phyloP scores from a whole-genome alignment of 106 monocot species.

The Allium fistulosum region DNA sequence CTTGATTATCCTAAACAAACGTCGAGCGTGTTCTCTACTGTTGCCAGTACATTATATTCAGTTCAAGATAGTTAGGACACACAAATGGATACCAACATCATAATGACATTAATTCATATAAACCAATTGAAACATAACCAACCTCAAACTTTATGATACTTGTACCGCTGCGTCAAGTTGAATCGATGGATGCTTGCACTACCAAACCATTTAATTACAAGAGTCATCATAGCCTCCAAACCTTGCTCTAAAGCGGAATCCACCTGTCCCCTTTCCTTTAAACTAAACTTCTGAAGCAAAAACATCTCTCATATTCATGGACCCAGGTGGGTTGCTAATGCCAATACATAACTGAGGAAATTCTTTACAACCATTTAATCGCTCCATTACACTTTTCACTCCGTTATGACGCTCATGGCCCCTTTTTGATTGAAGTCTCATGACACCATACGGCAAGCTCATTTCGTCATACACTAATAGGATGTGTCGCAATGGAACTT shows the following conservation, averaged over 20 bases:
- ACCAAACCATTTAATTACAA: conserved; percentile 61
- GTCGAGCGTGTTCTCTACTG: no score
- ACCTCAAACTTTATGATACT: conserved; percentile 70
- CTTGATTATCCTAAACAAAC: no score
- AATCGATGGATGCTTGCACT: conserved; percentile 41
- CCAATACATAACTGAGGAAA: conserved; percentile 93
- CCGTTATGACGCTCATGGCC: conserved; percentile 93
- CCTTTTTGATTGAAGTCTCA: conserved; percentile 79
- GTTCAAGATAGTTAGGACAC: no score
- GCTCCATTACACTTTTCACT: conserved; percentile 76
- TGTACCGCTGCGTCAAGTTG: conserved; percentile 90
- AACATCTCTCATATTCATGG: conserved; percentile 83
- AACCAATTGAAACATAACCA: neutral
- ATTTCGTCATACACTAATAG: conserved; percentile 93
- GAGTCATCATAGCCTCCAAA: conserved; percentile 54
- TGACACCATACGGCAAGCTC: conserved; percentile 88
- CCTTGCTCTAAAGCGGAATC: conserved; percentile 76
- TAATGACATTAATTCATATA: no score
- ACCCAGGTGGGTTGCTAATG: conserved; percentile 88
- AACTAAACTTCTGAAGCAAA: conserved; percentile 86
- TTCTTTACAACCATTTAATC: conserved; percentile 62
- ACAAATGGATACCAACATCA: no score
- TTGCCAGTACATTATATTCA: no score
- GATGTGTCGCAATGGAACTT: conserved; percentile 87
- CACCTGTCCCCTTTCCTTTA: conserved; percentile 63